A percentile compares a stretch with the other conserved stretches of the same genome.
Evolutionary conservation across 495 filamentous ascomycete species (phyloP).

Genomic region (Penicillium canescens): DNA sequence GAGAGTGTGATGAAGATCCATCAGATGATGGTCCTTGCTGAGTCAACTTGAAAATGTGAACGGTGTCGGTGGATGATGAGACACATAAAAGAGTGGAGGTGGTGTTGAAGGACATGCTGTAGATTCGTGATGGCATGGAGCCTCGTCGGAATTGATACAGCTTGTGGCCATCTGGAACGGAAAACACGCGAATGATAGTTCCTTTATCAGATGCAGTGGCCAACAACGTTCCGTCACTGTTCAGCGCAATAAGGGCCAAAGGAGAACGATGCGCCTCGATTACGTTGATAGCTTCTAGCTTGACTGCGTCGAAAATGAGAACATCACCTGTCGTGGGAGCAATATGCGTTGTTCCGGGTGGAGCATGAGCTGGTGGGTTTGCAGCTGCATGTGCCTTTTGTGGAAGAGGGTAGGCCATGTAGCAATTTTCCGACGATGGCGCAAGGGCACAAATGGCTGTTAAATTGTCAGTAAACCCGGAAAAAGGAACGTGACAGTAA

Average conservation of each 20-base stretch:
- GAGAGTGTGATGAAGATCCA: conserved; percentile 32
- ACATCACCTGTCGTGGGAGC: conserved; percentile 90
- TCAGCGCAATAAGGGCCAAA: conserved; percentile 83
- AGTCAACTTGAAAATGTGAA: conserved; percentile 90
- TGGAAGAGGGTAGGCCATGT: conserved; percentile 90
- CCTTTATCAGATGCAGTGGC: conserved; percentile 97
- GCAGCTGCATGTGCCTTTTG: conserved; percentile 69
- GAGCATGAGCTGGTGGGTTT: conserved; percentile 77
- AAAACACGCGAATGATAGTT: conserved; percentile 94
- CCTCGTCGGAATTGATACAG: conserved; percentile 94
- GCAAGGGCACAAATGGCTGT: conserved; percentile 88
- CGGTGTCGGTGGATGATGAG: conserved; percentile 92
- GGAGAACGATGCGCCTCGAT: conserved; percentile 93
- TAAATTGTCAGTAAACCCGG: conserved; percentile 15
- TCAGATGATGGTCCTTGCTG: conserved; percentile 35
- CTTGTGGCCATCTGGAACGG: conserved; percentile 83
- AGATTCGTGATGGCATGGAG: conserved; percentile 90
- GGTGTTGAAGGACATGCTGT: conserved; percentile 99
- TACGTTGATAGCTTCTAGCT: conserved; percentile 87
- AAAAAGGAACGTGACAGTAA: not conserved
- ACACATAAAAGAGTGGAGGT: conserved; percentile 91
- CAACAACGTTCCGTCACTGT: conserved; percentile 87
- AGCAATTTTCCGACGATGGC: conserved; percentile 93
- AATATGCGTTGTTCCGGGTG: conserved; percentile 70
- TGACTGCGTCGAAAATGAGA: conserved; percentile 83